Percentiles rank a stretch among this genome's conserved stretches.
phyloP scores from a whole-genome alignment of 2,329 filamentous ascomycete species.

The Hirsutella minnesotensis region DNA sequence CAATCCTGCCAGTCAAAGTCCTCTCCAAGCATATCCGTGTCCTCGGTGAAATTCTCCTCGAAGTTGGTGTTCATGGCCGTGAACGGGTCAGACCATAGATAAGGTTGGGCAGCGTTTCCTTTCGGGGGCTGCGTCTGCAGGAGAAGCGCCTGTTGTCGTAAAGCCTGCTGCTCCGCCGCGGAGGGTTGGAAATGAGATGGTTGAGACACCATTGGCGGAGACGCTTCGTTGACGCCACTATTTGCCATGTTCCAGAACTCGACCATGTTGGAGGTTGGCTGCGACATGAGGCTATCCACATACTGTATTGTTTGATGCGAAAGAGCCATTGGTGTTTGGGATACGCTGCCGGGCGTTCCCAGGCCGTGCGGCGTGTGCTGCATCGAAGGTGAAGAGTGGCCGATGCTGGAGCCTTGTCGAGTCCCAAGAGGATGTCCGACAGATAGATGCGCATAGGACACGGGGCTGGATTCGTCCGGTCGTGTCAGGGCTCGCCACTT shows the following conservation, averaged over 20 bases:
- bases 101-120: conserved; percentile 25
- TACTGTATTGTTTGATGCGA: conserved; percentile 19
- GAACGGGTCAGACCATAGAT: conserved; percentile 27
- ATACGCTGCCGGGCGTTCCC: conserved; percentile 4
- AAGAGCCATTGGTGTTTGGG: conserved; percentile 13
- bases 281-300: conserved; percentile 24
- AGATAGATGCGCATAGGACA: conserved; percentile 2
- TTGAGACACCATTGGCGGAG: not conserved
- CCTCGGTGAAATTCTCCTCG: conserved; percentile 16
- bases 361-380: conserved; percentile 3
- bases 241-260: conserved; percentile 18
- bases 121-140: conserved; percentile 13
- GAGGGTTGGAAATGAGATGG: conserved; percentile 1
- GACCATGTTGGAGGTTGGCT: conserved; percentile 21
- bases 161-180: conserved; percentile 6
- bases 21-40: conserved; percentile 27
- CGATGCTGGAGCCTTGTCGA: not conserved
- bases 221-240: not conserved
- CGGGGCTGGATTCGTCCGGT: conserved; percentile 13
- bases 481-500: conserved; percentile 40
- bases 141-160: conserved; percentile 9
- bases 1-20: conserved; percentile 39
- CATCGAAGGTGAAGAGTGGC: conserved; percentile 2
- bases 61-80: conserved; percentile 16
- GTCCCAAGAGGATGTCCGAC: not conserved